Percentiles rank a stretch among this genome's conserved stretches.
phyloP scores from a whole-genome alignment of 1,284 basidiomycete genomes.

The Ganoderma lingzhi region DNA sequence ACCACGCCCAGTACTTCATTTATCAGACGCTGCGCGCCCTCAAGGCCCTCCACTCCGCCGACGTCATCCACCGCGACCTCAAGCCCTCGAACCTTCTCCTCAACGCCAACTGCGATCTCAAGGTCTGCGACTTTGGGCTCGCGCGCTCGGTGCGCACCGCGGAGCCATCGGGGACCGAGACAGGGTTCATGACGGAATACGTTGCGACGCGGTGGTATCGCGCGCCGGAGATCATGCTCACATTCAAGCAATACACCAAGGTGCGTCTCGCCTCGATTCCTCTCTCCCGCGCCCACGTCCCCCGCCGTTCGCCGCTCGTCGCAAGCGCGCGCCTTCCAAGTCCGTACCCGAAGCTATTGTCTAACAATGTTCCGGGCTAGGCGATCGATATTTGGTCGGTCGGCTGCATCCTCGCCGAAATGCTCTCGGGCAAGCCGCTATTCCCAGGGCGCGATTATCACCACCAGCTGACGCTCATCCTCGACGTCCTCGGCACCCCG shows the following conservation, averaged over 20 bases:
- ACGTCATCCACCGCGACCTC: slow-evolving; percentile 95
- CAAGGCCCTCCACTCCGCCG: slow-evolving; percentile 93
- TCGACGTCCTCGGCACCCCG: slow-evolving; percentile 94
- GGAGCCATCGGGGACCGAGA: slow-evolving; percentile 84
- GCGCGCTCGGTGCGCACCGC: slow-evolving; percentile 89
- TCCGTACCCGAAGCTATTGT: slow-evolving; percentile 17
- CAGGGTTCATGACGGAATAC: slow-evolving; percentile 95
- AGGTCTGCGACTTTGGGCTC: slow-evolving; percentile 74
- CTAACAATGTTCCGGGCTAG: slow-evolving; percentile 47
- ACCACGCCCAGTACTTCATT: slow-evolving; percentile 78
- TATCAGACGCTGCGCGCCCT: slow-evolving; percentile 90
- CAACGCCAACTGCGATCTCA: slow-evolving; percentile 96
- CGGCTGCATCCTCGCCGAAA: slow-evolving; percentile 96
- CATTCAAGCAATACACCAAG: slow-evolving; percentile 96
- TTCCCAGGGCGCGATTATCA: slow-evolving; percentile 98
- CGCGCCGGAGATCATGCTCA: slow-evolving; percentile 96
- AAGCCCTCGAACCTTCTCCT: slow-evolving; percentile 96
- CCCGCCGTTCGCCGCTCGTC: not conserved
- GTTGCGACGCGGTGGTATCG: slow-evolving; percentile 95
- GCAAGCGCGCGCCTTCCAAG: not conserved
- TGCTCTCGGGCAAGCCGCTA: slow-evolving; percentile 92
- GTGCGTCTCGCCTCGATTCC: slow-evolving; percentile 46
- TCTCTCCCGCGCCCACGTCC: not conserved
- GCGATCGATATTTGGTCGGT: slow-evolving; percentile 96
- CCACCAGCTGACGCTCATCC: slow-evolving; percentile 90